phyloP scores from a whole-genome alignment of 2,329 filamentous ascomycete genomes.

The Monosporascus ibericus region DNA sequence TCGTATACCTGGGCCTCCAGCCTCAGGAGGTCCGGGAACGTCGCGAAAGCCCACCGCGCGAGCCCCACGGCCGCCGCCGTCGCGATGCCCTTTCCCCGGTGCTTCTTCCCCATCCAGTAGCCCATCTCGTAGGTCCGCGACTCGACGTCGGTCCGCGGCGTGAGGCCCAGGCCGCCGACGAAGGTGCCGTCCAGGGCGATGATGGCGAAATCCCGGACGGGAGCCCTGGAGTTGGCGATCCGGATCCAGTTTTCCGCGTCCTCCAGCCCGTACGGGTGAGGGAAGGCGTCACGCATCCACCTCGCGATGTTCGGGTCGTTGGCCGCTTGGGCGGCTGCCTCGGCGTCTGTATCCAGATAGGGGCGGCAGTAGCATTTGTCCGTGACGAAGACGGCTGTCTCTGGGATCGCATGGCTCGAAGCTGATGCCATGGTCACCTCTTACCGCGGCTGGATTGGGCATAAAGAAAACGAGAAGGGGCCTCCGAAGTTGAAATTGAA shows the following conservation, averaged over 20 bases:
- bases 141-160: slow-evolving; percentile 30
- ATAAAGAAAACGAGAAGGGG: no score
- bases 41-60: slow-evolving; percentile 37
- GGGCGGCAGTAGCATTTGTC: slow-evolving; percentile 33
- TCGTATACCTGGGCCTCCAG: slow-evolving; percentile 34
- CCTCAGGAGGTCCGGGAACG: slow-evolving; percentile 33
- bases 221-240: slow-evolving; percentile 21
- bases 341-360: slow-evolving; percentile 32
- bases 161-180: slow-evolving; percentile 37
- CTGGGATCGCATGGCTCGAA: background rate
- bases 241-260: slow-evolving; percentile 36
- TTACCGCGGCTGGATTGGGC: no score
- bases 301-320: slow-evolving; percentile 32
- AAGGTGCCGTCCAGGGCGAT: slow-evolving; percentile 25
- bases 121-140: slow-evolving; percentile 41
- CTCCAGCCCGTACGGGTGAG: slow-evolving; percentile 37
- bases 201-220: slow-evolving; percentile 29
- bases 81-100: slow-evolving; percentile 42
- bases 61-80: slow-evolving; percentile 34
- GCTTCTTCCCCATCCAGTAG: slow-evolving; percentile 38
- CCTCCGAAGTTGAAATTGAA: no score
- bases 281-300: slow-evolving; percentile 38
- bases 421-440: background rate
- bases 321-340: slow-evolving; percentile 25
- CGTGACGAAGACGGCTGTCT: slow-evolving; percentile 21